Evolutionary conservation across 192 early-diverging fungal genomes (phyloP).

Genomic region (Coemansia furcata): DNA sequence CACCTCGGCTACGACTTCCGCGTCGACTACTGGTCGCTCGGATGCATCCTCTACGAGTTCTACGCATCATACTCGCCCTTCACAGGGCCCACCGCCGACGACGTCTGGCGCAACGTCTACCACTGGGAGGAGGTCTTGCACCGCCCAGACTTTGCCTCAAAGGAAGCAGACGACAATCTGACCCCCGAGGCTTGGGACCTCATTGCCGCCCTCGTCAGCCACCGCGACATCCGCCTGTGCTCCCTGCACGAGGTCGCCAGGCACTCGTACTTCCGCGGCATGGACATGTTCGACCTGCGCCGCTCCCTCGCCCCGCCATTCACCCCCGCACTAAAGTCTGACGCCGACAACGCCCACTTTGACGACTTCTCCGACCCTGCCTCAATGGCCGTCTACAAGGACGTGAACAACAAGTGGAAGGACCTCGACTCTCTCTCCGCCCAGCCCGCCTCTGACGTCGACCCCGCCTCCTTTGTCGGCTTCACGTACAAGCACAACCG

Average conservation of each 20-base stretch:
- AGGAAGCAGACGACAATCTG: conserved; percentile 78
- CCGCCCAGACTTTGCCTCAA: conserved; percentile 70
- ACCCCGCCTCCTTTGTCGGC: conserved; percentile 79
- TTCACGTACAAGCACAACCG: conserved; percentile 69
- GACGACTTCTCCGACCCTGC: conserved; percentile 65
- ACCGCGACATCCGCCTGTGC: conserved; percentile 55
- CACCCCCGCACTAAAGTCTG: conserved; percentile 64
- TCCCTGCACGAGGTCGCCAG: conserved; percentile 56
- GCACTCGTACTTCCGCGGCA: conserved; percentile 61
- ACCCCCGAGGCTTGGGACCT: conserved; percentile 75
- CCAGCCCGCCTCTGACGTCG: conserved; percentile 52
- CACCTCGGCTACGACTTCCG: conserved; percentile 62
- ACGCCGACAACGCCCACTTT: conserved; percentile 79
- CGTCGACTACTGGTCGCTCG: conserved; percentile 75
- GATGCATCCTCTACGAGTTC: conserved; percentile 77
- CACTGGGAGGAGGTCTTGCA: conserved; percentile 76
- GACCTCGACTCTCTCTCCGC: conserved; percentile 31
- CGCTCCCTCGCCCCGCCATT: conserved; percentile 69
- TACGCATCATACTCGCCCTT: conserved; percentile 77
- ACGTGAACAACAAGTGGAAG: conserved; percentile 57
- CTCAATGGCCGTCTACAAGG: conserved; percentile 59
- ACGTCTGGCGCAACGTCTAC: conserved; percentile 84
- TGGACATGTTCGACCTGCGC: conserved; percentile 63
- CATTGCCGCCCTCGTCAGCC: conserved; percentile 58
- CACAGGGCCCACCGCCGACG: conserved; percentile 62